Conservation (phyloP, 352 stramenopile genomes). For the Globisporangium nodosum region DNA sequence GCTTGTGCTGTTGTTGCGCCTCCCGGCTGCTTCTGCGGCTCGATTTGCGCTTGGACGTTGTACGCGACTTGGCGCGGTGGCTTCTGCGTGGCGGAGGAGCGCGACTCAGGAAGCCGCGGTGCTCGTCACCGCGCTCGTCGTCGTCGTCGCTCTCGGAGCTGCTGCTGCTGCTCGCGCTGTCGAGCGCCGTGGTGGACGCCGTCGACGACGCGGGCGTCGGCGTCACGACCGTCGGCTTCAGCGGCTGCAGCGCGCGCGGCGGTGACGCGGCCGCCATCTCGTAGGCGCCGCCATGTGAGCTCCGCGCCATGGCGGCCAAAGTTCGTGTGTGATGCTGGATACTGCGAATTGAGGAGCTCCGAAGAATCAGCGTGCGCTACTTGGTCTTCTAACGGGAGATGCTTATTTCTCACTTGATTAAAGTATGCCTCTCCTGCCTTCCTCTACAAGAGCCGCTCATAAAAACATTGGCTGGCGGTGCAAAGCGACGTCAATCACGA, state of each 20-base stretch:
- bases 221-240: conserved; percentile 4
- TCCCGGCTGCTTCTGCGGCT: not conserved
- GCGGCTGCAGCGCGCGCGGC: not conserved
- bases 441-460: no score
- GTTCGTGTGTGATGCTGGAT: no score
- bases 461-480: no score
- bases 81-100: not conserved
- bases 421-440: no score
- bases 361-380: no score
- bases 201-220: conserved; percentile 9
- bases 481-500: not conserved
- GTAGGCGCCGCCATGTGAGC: no score
- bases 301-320: not conserved
- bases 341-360: no score
- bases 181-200: conserved; percentile 4
- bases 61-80: not conserved
- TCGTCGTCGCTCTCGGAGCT: conserved; percentile 8
- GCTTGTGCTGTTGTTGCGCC: not conserved
- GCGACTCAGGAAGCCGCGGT: conserved; percentile 2
- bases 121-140: conserved; percentile 7
- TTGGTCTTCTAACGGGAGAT: no score
- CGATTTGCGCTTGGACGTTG: not conserved
- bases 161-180: conserved; percentile 5
- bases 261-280: no score
- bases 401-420: no score